Base-by-base conservation (phyloP, 139 green algal species). In the Closterium sp. region DNA sequence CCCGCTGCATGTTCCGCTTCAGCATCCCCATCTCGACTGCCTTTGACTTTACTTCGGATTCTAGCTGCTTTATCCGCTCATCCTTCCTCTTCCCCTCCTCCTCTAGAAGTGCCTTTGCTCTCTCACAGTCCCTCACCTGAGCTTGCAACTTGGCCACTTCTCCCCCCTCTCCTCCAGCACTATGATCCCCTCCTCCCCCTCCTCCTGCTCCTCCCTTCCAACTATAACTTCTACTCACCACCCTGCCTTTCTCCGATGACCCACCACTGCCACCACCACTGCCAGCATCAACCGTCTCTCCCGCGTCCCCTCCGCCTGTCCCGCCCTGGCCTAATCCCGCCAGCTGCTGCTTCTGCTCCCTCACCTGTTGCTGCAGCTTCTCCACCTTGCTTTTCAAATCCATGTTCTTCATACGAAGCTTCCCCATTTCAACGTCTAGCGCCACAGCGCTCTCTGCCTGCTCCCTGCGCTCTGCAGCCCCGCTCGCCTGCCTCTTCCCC, bases 401-500 rank as follows among this genome's bases (percentile, higher is more conserved):
- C 85, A 87, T 87, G 85, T 87, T 87, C 85, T 87, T 87, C 28
- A 87, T 87, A 19, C 85, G n/a, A 3, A 87, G 28, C 85, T 87
- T 87, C 28, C 85, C 85, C 85, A 31, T 31, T 24, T 87, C 85
- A 22, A 87, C 85, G 27, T 87, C 85, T 21, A 31, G 9, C 9
- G 85, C 85, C 21, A 87, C 85, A 4, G n/a, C 85, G 0, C 28
- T 31, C 85, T 87, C 85, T 24, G 17, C 62, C 17, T 79, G 62
- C 62, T 79, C 62, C 62, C 19, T 79, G 17, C 62, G 62, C 62
- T 79, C 17, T 24, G 62, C 62, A 2, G 62, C 62, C 62, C 62
- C 62, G 27, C 28, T 87, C 85, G 28, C 85, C 28, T 87, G 85
- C 85, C 28, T 87, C 85, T 87, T 34, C 85, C 85, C 85, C 28